Evolutionary conservation across 83 land plant genomes (phyloP), one percentile per base, ranked within the genome.

Genomic region (Picea abies): DNA sequence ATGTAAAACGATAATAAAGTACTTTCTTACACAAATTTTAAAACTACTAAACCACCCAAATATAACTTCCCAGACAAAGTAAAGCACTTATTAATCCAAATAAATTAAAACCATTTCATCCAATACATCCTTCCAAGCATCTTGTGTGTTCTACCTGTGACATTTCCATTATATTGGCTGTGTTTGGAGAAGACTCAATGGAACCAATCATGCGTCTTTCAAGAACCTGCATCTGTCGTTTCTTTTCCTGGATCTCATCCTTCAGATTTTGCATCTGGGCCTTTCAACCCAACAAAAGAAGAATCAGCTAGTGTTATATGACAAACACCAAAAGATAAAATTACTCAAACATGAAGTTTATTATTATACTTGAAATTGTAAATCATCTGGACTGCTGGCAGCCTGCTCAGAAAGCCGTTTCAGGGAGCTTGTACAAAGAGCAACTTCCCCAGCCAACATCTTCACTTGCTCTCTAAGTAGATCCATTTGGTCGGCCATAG

Each of bases 381-480:
- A 80, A 79, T 95, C 94, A 79, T 85, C 89, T 12, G 96, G 95
- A 69, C 88, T 90, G 75, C 82, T 86, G 60, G 90, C 84, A 75
- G 94, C 93, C 78, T 97, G 95, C 70, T 95, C 96, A 60, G 92
- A 83, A 81, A 92, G 85, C 2, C 96, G 91, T 80, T 97, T 97
- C 80, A 97, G 78, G 71, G 94, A 84, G 82, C 98, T 95, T 56
- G 93, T 84, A 83, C 93, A 92, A 52, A 97, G 90, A 41, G 99
- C 99, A 64, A 95, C 99, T 80, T 97, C 99, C 67, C 96, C 99
- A 76, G 94, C 92, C 58, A 97, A 84, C 91, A 97, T 95, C 87
- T 95, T 97, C 58, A 94, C 88, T 71, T 95, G 98, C 82, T 97
- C 98, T 81, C 93, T 88, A 63, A 95, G 85, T 37, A 96, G 91